A percentile compares a stretch with the other conserved stretches of the same genome.
These are phyloP conservation scores for Syncephalastrum contaminatum DNA, from an alignment of 371 early-diverging fungal species.

Conservation along the genomic window DNA sequence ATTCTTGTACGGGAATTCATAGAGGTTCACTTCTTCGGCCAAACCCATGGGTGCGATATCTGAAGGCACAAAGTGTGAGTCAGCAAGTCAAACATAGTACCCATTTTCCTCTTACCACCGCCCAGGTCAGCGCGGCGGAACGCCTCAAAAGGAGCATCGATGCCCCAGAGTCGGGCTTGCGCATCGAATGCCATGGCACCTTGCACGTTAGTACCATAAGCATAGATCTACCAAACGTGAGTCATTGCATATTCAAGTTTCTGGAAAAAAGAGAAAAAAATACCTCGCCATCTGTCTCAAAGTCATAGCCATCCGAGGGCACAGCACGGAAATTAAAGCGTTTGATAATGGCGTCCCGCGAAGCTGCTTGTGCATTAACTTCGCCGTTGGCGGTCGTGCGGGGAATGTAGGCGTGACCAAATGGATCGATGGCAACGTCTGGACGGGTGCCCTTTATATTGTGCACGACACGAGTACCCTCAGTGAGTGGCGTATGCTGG, in stretches of 20 bases:
- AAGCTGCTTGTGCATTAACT: slow-evolving; percentile 6
- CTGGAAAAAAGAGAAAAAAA: neutral
- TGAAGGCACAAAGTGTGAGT: slow-evolving; percentile 1
- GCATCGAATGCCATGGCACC: slow-evolving; percentile 45
- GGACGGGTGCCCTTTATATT: slow-evolving; percentile 22
- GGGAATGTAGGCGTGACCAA: slow-evolving; percentile 37
- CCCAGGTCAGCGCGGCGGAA: slow-evolving; percentile 21
- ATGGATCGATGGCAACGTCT: slow-evolving; percentile 40
- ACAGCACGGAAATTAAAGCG: slow-evolving; percentile 37
- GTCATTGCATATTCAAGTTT: neutral
- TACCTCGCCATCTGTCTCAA: slow-evolving; percentile 32
- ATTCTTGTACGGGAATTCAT: slow-evolving; percentile 25
- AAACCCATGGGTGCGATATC: slow-evolving; percentile 23
- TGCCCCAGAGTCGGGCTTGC: slow-evolving; percentile 45
- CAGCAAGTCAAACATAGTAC: neutral
- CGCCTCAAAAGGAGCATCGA: slow-evolving; percentile 25
- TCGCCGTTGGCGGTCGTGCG: slow-evolving; percentile 18
- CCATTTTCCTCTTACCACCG: slow-evolving; percentile 9
- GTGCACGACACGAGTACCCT: slow-evolving; percentile 24
- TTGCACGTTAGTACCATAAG: slow-evolving; percentile 34
- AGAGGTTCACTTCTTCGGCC: slow-evolving; percentile 44
- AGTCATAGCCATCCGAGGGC: slow-evolving; percentile 39
- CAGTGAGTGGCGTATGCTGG: slow-evolving; percentile 28
- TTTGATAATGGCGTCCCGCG: slow-evolving; percentile 33
- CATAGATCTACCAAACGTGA: slow-evolving; percentile 16